Evolutionary conservation across 1,284 basidiomycete genomes (phyloP).

Genomic region (Anthracocystis setariae): DNA sequence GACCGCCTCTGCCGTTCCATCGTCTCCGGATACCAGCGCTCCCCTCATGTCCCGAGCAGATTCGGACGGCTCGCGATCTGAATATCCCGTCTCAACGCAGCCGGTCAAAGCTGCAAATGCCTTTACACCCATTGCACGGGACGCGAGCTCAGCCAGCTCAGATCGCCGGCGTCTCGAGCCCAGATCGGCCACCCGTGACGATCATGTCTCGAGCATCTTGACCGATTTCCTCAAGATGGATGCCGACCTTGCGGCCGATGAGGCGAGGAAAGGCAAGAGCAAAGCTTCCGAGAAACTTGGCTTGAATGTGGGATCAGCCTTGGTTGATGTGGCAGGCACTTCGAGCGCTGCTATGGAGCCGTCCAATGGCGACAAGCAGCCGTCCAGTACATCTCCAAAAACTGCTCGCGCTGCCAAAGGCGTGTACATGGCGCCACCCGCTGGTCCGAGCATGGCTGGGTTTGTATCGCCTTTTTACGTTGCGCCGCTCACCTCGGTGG

Average conservation of each 20-base stretch:
- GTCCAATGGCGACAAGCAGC: slow-evolving; percentile 23
- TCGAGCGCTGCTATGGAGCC: slow-evolving; percentile 12
- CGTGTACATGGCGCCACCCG: slow-evolving; percentile 33
- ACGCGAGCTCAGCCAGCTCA: background rate
- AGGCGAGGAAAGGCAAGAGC: slow-evolving; percentile 11
- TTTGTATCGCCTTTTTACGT: slow-evolving; percentile 47
- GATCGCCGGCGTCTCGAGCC: slow-evolving; percentile 28
- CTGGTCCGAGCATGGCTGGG: slow-evolving; percentile 41
- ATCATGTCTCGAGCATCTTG: slow-evolving; percentile 34
- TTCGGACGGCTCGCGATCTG: background rate
- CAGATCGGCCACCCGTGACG: slow-evolving; percentile 34
- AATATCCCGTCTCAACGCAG: background rate
- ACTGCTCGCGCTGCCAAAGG: slow-evolving; percentile 32
- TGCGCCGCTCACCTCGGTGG: slow-evolving; percentile 43
- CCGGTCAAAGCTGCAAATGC: background rate
- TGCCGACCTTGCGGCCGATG: slow-evolving; percentile 10
- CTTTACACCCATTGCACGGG: slow-evolving; percentile 6
- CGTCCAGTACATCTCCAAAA: slow-evolving; percentile 32
- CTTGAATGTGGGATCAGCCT: slow-evolving; percentile 1
- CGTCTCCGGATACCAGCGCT: background rate
- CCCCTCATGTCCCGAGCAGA: background rate
- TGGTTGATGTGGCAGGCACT: background rate
- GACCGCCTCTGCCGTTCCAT: background rate
- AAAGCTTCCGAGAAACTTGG: slow-evolving; percentile 4
- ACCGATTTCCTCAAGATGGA: slow-evolving; percentile 45